Evolutionary conservation across 2,329 filamentous ascomycete genomes (phyloP).

Genomic region (Pseudocercospora crystallina): DNA sequence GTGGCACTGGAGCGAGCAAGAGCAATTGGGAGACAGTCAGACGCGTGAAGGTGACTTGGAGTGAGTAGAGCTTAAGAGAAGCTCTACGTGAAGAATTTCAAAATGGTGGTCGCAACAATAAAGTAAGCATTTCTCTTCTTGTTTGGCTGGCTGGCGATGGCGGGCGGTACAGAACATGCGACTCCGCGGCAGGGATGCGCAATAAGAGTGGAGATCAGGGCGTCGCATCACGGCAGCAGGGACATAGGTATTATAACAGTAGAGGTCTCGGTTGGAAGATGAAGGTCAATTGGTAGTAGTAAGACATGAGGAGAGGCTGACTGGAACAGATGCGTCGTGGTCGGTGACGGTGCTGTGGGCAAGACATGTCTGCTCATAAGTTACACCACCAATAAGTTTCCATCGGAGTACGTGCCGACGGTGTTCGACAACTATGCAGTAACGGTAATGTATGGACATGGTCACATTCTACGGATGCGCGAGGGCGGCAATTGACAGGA

Average conservation of each 20-base stretch:
- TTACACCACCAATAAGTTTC: constrained; percentile 99
- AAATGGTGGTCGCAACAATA: constrained; percentile 36
- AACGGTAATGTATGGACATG: constrained; percentile 72
- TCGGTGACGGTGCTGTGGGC: constrained; percentile 98
- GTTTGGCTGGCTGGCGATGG: background rate
- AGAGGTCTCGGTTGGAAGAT: too few relatives aligned
- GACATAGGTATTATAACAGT: too few relatives aligned
- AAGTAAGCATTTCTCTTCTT: constrained; percentile 26
- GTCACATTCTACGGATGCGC: too few relatives aligned
- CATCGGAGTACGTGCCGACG: constrained; percentile 98
- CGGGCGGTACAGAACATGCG: too few relatives aligned
- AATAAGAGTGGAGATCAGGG: too few relatives aligned
- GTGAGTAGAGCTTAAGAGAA: constrained; percentile 1
- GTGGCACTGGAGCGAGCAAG: constrained; percentile 1
- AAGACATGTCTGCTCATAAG: constrained; percentile 99
- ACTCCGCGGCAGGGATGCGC: too few relatives aligned
- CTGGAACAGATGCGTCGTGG: constrained; percentile 81
- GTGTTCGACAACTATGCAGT: constrained; percentile 99
- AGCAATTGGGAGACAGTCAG: background rate
- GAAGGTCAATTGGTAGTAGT: too few relatives aligned
- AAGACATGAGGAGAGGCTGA: constrained; percentile 15
- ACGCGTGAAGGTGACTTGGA: constrained; percentile 9
- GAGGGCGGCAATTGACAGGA: constrained; percentile 16
- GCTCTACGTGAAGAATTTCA: constrained; percentile 12
- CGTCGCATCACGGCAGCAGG: too few relatives aligned